phyloP scores from a whole-genome alignment of 805 yeast genomes.

The Myxozyma geophila region DNA sequence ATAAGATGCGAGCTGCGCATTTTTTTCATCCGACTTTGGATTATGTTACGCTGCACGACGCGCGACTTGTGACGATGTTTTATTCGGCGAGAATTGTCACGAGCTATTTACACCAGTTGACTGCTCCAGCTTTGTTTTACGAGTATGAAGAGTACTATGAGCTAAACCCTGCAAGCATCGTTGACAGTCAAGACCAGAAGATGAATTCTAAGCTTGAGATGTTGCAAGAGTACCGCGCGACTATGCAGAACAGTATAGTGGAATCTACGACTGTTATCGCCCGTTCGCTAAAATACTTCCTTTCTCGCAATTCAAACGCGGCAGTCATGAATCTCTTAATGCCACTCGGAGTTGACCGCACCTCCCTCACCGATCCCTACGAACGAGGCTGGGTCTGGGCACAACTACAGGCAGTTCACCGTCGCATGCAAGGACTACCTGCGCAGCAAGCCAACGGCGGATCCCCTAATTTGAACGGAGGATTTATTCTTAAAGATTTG shows the following conservation, averaged over 20 bases:
- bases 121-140: slow-evolving; percentile 5
- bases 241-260: background rate
- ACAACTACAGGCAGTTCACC: slow-evolving; percentile 5
- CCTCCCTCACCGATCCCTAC: slow-evolving; percentile 3
- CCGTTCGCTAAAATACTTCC: slow-evolving; percentile 6
- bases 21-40: slow-evolving; percentile 20
- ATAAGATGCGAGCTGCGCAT: slow-evolving; percentile 15
- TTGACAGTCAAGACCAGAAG: background rate
- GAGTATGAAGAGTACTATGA: slow-evolving; percentile 1
- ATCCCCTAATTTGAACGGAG: background rate
- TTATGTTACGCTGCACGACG: slow-evolving; percentile 19
- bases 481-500: background rate
- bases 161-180: background rate
- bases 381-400: slow-evolving; percentile 22
- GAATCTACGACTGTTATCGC: background rate
- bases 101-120: slow-evolving; percentile 10
- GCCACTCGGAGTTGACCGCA: slow-evolving; percentile 9
- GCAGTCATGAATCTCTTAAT: slow-evolving; percentile 2
- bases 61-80: slow-evolving; percentile 10
- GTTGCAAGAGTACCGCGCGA: background rate
- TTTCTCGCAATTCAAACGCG: slow-evolving; percentile 15
- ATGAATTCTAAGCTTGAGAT: too few relatives aligned
- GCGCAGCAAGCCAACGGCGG: background rate
- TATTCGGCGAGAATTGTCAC: slow-evolving; percentile 7
- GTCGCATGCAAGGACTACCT: background rate